phyloP scores from a whole-genome alignment of 2,329 filamentous ascomycete species.

The Penicillium frequentans region DNA sequence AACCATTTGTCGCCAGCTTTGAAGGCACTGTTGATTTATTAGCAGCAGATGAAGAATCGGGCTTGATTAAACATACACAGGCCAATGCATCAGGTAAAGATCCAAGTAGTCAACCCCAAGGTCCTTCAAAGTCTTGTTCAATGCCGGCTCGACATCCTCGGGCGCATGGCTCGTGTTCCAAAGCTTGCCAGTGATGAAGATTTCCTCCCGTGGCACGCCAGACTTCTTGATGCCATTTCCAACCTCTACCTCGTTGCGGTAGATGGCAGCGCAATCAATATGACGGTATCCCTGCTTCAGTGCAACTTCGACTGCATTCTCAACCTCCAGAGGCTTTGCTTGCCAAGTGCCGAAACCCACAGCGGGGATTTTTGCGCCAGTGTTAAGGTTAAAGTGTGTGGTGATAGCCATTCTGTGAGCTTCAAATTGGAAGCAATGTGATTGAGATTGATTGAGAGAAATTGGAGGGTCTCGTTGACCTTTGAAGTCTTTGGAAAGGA shows the following conservation, averaged over 20 bases:
- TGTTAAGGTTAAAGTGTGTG: constrained; percentile 26
- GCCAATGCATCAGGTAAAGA: constrained; percentile 68
- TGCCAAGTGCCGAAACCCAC: constrained; percentile 80
- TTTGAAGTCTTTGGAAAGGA: no score
- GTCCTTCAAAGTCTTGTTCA: constrained; percentile 59
- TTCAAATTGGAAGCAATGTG: not conserved
- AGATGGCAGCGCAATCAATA: constrained; percentile 55
- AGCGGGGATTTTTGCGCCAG: constrained; percentile 46
- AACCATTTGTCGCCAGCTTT: constrained; percentile 38
- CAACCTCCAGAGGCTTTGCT: constrained; percentile 67
- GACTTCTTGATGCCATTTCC: constrained; percentile 62
- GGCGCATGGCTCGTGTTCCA: constrained; percentile 62
- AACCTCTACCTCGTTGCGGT: constrained; percentile 64
- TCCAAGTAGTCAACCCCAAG: constrained; percentile 66
- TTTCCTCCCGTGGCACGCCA: constrained; percentile 60
- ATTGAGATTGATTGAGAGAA: not conserved
- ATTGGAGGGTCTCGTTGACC: no score
- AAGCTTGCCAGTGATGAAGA: constrained; percentile 65
- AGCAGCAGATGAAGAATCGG: constrained; percentile 62
- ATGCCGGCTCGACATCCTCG: constrained; percentile 60
- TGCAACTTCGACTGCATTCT: constrained; percentile 69
- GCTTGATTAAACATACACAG: constrained; percentile 55
- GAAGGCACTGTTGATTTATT: constrained; percentile 30
- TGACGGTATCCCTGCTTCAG: constrained; percentile 64
- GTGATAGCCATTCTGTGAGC: constrained; percentile 12